Evolutionary conservation across 1,284 basidiomycete species (phyloP).

Genomic region (Malassezia restricta): DNA sequence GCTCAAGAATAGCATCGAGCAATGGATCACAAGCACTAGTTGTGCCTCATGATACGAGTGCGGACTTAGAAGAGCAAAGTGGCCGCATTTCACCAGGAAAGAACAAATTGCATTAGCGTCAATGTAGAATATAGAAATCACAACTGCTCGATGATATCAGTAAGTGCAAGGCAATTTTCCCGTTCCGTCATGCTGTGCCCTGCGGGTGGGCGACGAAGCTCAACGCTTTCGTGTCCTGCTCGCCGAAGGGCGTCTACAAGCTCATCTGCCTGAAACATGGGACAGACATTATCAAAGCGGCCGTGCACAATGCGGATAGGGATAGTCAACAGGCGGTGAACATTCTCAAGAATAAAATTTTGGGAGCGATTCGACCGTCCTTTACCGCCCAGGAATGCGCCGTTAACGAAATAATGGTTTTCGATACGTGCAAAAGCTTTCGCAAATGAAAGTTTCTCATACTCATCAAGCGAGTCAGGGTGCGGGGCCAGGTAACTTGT

Average conservation of each 20-base stretch:
- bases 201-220: background rate
- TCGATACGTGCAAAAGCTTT: slow-evolving; percentile 68
- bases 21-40: background rate
- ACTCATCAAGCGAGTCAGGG: background rate
- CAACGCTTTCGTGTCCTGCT: background rate
- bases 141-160: background rate
- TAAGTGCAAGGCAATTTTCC: slow-evolving; percentile 2
- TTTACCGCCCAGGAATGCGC: slow-evolving; percentile 77
- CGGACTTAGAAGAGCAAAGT: background rate
- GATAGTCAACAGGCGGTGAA: slow-evolving; percentile 22
- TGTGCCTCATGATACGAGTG: slow-evolving; percentile 3
- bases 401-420: slow-evolving; percentile 67
- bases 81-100: background rate
- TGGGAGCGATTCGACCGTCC: slow-evolving; percentile 69
- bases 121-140: background rate
- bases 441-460: slow-evolving; percentile 48
- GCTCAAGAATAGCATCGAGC: background rate
- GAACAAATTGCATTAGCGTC: slow-evolving; percentile 2
- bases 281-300: slow-evolving; percentile 9
- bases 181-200: slow-evolving; percentile 3
- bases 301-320: slow-evolving; percentile 77
- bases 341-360: slow-evolving; percentile 51
- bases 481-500: slow-evolving; percentile 39
- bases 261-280: slow-evolving; percentile 4
- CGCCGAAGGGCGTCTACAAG: background rate